phyloP scores from a whole-genome alignment of 78 protist species.

The Dictyostelium capitatum region DNA sequence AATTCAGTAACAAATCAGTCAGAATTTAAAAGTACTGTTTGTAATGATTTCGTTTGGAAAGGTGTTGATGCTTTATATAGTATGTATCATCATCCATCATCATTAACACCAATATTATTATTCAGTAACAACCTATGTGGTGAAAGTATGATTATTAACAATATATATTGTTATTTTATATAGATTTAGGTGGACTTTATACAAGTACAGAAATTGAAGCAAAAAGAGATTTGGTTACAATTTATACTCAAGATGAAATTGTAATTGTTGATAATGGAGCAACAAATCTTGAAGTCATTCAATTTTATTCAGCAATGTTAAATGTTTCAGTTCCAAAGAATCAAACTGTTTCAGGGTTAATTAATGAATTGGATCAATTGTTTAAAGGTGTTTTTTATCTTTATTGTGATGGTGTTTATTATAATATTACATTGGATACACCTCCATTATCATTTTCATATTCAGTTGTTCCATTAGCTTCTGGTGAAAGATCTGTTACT shows the following conservation, averaged over 20 bases:
- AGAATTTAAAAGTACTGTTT: neutral
- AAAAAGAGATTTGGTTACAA: conserved; percentile 39
- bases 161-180: neutral
- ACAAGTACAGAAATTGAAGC: neutral
- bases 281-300: neutral
- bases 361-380: neutral
- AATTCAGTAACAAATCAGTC: neutral
- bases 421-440: conserved; percentile 28
- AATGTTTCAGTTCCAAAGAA: neutral
- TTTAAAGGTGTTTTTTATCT: conserved; percentile 42
- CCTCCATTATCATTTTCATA: neutral
- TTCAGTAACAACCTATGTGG: too few species aligned
- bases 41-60: conserved; percentile 71
- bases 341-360: conserved; percentile 5
- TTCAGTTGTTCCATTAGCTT: conserved; percentile 29
- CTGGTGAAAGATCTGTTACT: neutral
- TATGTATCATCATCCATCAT: too few species aligned
- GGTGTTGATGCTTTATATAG: conserved; percentile 32
- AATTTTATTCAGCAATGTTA: conserved; percentile 42
- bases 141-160: too few species aligned
- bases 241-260: neutral
- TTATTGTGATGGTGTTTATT: conserved; percentile 5
- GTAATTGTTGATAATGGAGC: neutral
- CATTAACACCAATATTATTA: too few species aligned
- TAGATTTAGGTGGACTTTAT: conserved; percentile 43